Conservation (phyloP, 192 early-diverging fungal genomes). For the Coemansia pectinata region DNA sequence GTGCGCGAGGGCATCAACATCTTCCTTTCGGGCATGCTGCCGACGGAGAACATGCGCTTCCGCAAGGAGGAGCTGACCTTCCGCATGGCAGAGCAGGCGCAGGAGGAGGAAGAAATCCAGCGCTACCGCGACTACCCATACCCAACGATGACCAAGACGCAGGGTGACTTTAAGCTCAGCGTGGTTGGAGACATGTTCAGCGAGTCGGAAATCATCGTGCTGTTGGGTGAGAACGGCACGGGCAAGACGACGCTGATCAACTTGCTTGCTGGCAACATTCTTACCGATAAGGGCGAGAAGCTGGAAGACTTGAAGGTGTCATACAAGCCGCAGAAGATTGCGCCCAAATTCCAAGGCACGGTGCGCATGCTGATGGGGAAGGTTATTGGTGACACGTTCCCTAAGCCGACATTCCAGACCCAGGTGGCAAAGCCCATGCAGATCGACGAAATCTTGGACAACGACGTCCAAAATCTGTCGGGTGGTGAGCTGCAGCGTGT, state of each 20-base stretch:
- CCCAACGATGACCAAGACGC: slow-evolving; percentile 84
- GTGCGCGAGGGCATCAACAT: slow-evolving; percentile 99
- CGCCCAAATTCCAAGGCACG: slow-evolving; percentile 90
- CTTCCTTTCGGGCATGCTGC: slow-evolving; percentile 95
- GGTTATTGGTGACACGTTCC: slow-evolving; percentile 81
- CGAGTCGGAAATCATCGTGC: slow-evolving; percentile 97
- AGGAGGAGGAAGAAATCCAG: slow-evolving; percentile 62
- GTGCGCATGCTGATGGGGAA: slow-evolving; percentile 90
- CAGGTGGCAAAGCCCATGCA: slow-evolving; percentile 94
- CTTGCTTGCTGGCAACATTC: slow-evolving; percentile 82
- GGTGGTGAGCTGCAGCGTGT: slow-evolving; percentile 99
- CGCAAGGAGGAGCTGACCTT: slow-evolving; percentile 94
- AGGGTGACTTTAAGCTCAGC: slow-evolving; percentile 80
- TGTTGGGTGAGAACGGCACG: slow-evolving; percentile 98
- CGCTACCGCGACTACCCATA: slow-evolving; percentile 80
- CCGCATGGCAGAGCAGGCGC: slow-evolving; percentile 87
- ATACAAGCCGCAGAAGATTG: slow-evolving; percentile 98
- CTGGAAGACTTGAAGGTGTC: slow-evolving; percentile 82
- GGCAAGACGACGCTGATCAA: slow-evolving; percentile 97
- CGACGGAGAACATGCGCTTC: slow-evolving; percentile 99
- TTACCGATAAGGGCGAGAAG: slow-evolving; percentile 73
- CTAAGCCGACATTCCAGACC: slow-evolving; percentile 94
- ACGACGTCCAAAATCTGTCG: slow-evolving; percentile 82
- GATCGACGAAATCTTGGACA: slow-evolving; percentile 92
- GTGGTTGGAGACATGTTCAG: slow-evolving; percentile 85